A percentile compares a stretch with the other conserved stretches of the same genome.
phyloP scores from a whole-genome alignment of 2,329 filamentous ascomycete species.

The Colletotrichum limetticola region DNA sequence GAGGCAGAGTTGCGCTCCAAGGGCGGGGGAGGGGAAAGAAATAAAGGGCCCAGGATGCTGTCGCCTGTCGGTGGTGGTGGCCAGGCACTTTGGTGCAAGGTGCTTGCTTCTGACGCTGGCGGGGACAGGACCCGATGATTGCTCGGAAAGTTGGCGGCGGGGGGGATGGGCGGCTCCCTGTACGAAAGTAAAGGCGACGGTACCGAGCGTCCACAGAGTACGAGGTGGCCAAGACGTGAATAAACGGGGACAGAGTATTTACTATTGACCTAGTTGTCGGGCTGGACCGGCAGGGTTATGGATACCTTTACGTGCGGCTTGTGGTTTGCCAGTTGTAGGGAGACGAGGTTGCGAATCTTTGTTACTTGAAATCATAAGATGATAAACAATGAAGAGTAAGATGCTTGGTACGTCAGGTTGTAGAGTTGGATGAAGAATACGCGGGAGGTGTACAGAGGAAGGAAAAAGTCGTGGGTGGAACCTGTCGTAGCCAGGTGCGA shows the following conservation, averaged over 20 bases:
- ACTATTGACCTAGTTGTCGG: neutral
- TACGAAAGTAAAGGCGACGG: neutral
- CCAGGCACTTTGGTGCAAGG: neutral
- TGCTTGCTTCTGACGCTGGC: neutral
- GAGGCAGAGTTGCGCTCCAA: neutral
- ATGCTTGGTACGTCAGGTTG: neutral
- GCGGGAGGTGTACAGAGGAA: neutral
- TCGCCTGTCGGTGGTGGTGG: neutral
- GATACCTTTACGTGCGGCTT: neutral
- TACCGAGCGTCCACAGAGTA: neutral
- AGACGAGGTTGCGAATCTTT: too few relatives aligned
- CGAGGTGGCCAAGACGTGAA: neutral
- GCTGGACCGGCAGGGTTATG: neutral
- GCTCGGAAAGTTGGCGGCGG: neutral
- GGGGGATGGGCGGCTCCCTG: neutral
- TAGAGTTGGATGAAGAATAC: neutral
- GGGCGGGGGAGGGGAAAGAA: slow-evolving; percentile 31
- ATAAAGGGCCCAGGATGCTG: slow-evolving; percentile 23
- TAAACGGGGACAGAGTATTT: neutral
- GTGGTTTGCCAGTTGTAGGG: neutral
- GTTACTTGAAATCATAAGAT: neutral
- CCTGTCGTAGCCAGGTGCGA: neutral
- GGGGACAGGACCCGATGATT: neutral
- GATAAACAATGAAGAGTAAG: neutral
- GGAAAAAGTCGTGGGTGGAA: neutral